These are phyloP conservation scores for Xylaria longipes DNA, from an alignment of 495 filamentous ascomycete genomes.

Conservation along the genomic window DNA sequence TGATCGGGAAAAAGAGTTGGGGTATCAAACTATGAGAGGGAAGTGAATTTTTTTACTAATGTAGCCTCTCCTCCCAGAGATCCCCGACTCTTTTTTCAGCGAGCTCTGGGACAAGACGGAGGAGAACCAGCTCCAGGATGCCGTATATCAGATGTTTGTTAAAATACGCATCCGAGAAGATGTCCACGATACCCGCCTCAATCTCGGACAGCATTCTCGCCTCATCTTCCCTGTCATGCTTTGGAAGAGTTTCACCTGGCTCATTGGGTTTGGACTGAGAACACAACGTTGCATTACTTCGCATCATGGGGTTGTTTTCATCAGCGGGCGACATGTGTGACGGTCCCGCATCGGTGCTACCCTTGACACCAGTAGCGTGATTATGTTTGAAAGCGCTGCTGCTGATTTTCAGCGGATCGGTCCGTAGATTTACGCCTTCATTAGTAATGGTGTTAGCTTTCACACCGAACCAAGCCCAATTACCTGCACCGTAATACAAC, in stretches of 20 bases:
- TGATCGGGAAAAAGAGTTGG: not conserved
- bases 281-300: constrained; percentile 45
- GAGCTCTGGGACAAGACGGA: constrained; percentile 83
- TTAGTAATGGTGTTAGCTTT: constrained; percentile 30
- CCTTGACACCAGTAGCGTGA: constrained; percentile 35
- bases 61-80: constrained; percentile 74
- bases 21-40: constrained; percentile 8
- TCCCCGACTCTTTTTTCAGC: constrained; percentile 73
- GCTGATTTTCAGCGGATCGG: constrained; percentile 36
- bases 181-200: constrained; percentile 66
- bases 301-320: constrained; percentile 44
- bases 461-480: constrained; percentile 35
- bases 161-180: constrained; percentile 80
- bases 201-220: constrained; percentile 52
- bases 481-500: constrained; percentile 57
- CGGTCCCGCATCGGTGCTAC: constrained; percentile 39
- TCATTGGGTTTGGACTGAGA: constrained; percentile 23
- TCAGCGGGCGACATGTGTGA: constrained; percentile 39
- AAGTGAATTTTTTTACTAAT: constrained; percentile 37
- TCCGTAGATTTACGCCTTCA: constrained; percentile 35
- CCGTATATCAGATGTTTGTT: constrained; percentile 89
- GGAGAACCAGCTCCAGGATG: constrained; percentile 77
- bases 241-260: constrained; percentile 40
- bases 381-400: constrained; percentile 29
- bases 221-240: constrained; percentile 43